A percentile compares a stretch with the other conserved stretches of the same genome.
Evolutionary conservation across 2,329 filamentous ascomycete species (phyloP).

Genomic region (Neopestalotiopsis rosae): DNA sequence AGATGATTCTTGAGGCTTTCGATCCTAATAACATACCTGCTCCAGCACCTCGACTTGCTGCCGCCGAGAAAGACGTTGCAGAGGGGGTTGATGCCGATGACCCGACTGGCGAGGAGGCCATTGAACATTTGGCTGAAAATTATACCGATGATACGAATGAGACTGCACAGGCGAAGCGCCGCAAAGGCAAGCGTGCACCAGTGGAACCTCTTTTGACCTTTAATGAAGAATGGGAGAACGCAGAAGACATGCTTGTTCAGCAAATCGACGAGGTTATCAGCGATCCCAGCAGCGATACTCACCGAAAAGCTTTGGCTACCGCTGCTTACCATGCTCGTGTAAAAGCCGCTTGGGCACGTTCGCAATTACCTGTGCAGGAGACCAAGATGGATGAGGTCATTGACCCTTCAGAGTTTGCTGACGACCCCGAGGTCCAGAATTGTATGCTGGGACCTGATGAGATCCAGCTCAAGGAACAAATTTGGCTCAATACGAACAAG

Average conservation of each 20-base stretch:
- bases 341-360: slow-evolving; percentile 57
- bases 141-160: slow-evolving; percentile 29
- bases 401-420: slow-evolving; percentile 81
- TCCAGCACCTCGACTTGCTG: slow-evolving; percentile 23
- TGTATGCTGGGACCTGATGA: slow-evolving; percentile 79
- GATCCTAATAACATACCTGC: slow-evolving; percentile 33
- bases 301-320: slow-evolving; percentile 62
- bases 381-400: slow-evolving; percentile 69
- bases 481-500: slow-evolving; percentile 95
- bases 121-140: slow-evolving; percentile 46
- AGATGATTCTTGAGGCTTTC: slow-evolving; percentile 33
- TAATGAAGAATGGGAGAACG: slow-evolving; percentile 65
- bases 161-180: slow-evolving; percentile 21
- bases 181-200: slow-evolving; percentile 35
- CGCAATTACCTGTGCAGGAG: slow-evolving; percentile 51
- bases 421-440: slow-evolving; percentile 85
- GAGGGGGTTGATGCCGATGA: slow-evolving; percentile 35
- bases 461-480: slow-evolving; percentile 81
- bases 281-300: slow-evolving; percentile 59
- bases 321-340: slow-evolving; percentile 61
- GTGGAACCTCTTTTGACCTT: slow-evolving; percentile 55
- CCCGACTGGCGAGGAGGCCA: slow-evolving; percentile 44
- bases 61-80: slow-evolving; percentile 28
- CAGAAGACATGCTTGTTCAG: slow-evolving; percentile 69
- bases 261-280: slow-evolving; percentile 75